Evolutionary conservation across 108 stramenopile genomes (phyloP).

Genomic region (Cyclotella atomus): DNA sequence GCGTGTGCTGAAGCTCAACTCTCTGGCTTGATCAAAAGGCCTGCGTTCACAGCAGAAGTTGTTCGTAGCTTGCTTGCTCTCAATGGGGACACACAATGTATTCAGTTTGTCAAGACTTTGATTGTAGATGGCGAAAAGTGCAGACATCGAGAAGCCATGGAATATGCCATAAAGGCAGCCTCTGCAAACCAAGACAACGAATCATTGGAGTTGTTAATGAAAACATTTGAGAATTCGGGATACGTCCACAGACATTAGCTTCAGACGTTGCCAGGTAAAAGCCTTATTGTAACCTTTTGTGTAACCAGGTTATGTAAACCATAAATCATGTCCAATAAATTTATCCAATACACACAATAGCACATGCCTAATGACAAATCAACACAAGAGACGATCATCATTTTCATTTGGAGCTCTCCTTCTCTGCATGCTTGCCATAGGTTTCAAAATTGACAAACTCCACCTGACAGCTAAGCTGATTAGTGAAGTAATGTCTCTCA

Average conservation of each 20-base stretch:
- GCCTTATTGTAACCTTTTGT: too few relatives aligned
- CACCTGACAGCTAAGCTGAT: conserved; percentile 17
- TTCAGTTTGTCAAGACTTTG: conserved; percentile 37
- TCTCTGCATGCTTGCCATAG: neutral
- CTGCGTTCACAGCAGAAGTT: conserved; percentile 40
- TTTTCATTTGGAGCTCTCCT: neutral
- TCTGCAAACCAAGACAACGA: conserved; percentile 29
- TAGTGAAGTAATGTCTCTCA: neutral
- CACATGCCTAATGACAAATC: neutral
- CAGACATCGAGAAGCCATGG: conserved; percentile 38
- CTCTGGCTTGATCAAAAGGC: conserved; percentile 34
- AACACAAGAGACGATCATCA: neutral
- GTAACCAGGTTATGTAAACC: too few relatives aligned
- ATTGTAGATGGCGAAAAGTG: conserved; percentile 15
- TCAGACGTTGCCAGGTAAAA: too few relatives aligned
- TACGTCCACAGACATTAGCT: too few relatives aligned
- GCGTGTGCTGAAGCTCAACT: conserved; percentile 41
- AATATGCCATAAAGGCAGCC: conserved; percentile 41
- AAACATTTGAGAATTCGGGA: conserved; percentile 32
- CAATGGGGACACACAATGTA: conserved; percentile 42
- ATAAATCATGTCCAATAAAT: too few relatives aligned
- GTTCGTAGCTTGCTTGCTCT: conserved; percentile 34
- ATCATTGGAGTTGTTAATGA: conserved; percentile 21
- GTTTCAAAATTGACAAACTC: conserved; percentile 10
- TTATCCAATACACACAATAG: too few relatives aligned